Evolutionary conservation across 2,329 filamentous ascomycete species (phyloP).

Genomic region (Botrytis deweyae): DNA sequence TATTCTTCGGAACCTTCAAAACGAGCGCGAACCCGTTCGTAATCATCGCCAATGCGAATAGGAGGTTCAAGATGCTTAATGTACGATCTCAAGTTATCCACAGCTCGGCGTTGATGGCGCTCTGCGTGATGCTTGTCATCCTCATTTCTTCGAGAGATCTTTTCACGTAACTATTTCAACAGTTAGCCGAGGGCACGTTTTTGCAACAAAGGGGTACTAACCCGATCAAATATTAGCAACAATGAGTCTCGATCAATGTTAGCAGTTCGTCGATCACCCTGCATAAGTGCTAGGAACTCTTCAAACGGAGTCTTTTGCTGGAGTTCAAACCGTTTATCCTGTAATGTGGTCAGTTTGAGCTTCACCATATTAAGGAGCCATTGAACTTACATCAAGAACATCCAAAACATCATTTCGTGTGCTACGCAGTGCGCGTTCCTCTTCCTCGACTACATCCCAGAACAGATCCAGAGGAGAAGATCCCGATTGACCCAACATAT

Average conservation of each 20-base stretch:
- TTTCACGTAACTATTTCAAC: conserved; percentile 68
- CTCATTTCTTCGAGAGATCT: conserved; percentile 76
- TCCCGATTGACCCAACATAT: conserved; percentile 79
- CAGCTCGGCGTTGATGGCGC: conserved; percentile 77
- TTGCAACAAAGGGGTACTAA: conserved; percentile 43
- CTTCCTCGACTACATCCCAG: conserved; percentile 93
- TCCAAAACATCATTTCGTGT: conserved; percentile 82
- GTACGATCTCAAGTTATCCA: conserved; percentile 79
- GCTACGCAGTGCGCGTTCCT: conserved; percentile 81
- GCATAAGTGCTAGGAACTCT: conserved; percentile 81
- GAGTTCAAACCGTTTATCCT: conserved; percentile 92
- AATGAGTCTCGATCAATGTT: conserved; percentile 79
- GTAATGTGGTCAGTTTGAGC: conserved; percentile 41
- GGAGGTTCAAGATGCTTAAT: conserved; percentile 91
- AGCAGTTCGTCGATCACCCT: conserved; percentile 83
- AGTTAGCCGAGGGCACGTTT: conserved; percentile 32
- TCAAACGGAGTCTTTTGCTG: conserved; percentile 82
- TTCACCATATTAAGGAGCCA: not conserved
- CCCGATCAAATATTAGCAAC: conserved; percentile 78
- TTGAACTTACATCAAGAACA: conserved; percentile 72
- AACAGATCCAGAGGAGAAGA: conserved; percentile 89
- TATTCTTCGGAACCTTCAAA: conserved; percentile 83
- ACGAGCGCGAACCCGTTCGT: conserved; percentile 80
- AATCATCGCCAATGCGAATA: conserved; percentile 73
- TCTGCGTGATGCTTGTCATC: conserved; percentile 81